Evolutionary conservation across 139 green algal species (phyloP), one percentile per base, ranked within the genome.

Genomic region (Bryopsis sp.): DNA sequence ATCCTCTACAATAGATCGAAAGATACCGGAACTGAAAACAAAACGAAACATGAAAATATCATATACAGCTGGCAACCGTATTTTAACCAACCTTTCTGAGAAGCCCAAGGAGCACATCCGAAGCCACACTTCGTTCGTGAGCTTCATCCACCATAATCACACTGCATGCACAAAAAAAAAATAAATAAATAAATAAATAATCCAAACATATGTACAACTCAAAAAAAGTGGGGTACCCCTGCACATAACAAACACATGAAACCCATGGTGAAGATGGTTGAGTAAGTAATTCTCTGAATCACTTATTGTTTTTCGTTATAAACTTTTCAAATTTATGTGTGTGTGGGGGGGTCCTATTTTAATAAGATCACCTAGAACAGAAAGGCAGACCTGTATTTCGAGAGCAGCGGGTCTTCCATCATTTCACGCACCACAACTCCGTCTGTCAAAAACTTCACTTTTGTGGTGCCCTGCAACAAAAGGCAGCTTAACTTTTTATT

Each of bases 371-470:
- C n/a, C n/a, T n/a, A n/a, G n/a, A n/a, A n/a, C n/a, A n/a, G n/a
- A n/a, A n/a, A n/a, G 43, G 11, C 50, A 32, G 5, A 67, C 59
- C 59, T 67, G 68, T 87, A 87, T 47, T 78, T 47, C 0, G 54
- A 64, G 22, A 97, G 81, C n/a, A 76, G 66, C 71, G 95, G 89
- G 69, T 95, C 92, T 67, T 95, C 74, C 71, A 97, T 81, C 66
- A 86, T 87, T 79, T 97, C 89, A 1, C 92, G 81, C 74, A 98
- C 84, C 68, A 98, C 84, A 86, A 98, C 96, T 43, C 88, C 90
- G 67, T 96, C 90, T 0, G 92, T 97, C 89, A 97, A 96, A 84
- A 95, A 97, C 80, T 97, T 96, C 78, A 99, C 95, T 26, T 93
- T 87, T 1, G 93, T 98, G 57, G 86, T 19, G 11, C 22, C n/a